Conservation (phyloP, 1,284 basidiomycete genomes). For the Puccinia horiana region DNA sequence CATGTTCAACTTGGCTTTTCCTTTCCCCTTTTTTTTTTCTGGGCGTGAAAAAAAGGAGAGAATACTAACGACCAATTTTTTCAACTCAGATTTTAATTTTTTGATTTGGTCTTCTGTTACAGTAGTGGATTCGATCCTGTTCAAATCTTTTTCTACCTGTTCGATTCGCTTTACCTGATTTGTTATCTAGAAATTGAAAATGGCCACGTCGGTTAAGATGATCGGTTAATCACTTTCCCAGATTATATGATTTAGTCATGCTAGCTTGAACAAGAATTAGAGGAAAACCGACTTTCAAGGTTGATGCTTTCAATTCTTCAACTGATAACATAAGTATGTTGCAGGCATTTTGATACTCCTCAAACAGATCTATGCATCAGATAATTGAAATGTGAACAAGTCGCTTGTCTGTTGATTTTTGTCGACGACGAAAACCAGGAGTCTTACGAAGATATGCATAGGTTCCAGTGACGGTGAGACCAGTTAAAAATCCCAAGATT, state of each 20-base stretch:
- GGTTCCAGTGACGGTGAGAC: conserved; percentile 39
- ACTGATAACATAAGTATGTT: conserved; percentile 35
- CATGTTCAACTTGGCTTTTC: neutral
- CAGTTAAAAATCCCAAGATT: conserved; percentile 36
- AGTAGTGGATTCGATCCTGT: conserved; percentile 3
- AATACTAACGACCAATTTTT: conserved; percentile 31
- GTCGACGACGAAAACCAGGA: neutral
- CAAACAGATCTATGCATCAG: conserved; percentile 18
- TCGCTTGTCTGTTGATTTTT: neutral
- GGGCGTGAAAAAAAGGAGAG: neutral
- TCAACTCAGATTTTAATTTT: conserved; percentile 26
- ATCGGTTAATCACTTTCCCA: neutral
- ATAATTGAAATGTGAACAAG: neutral
- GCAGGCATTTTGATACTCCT: conserved; percentile 45
- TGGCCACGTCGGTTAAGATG: neutral
- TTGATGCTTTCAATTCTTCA: conserved; percentile 40
- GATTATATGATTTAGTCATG: neutral
- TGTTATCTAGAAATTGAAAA: conserved; percentile 66
- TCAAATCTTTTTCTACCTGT: conserved; percentile 79
- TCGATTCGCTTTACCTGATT: conserved; percentile 81
- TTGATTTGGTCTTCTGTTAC: conserved; percentile 22
- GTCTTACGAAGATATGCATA: conserved; percentile 37
- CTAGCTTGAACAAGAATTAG: neutral
- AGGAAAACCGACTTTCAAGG: conserved; percentile 6
- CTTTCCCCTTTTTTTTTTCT: no score